Evolutionary conservation across 352 stramenopile genomes (phyloP), one percentile per base, ranked within the genome.

Genomic region (Pythium monospermum): DNA sequence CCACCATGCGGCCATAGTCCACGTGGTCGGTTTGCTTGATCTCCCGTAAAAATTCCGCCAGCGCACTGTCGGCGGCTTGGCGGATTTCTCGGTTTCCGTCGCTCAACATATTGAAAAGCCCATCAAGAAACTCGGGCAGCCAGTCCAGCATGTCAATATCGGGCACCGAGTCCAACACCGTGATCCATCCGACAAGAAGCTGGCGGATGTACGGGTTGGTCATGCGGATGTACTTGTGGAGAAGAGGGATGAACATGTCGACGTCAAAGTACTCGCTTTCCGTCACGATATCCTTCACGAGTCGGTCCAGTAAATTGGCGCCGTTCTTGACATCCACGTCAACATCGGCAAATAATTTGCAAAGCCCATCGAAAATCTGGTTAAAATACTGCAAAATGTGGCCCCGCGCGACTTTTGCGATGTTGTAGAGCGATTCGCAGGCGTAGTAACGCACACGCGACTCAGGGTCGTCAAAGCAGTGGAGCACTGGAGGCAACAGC

Each of bases 101-200:
- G 57, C 93, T 98, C 1, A 99, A 72, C 97, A 99, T 99, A 66
- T 99, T 98, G 57, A 99, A 99, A 18, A 99, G 71, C 0, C 97
- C 97, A 59, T 99, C 97, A 11, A 99, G 66, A 71, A 99, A 99
- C 49, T 99, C 96, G 2, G 83, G 83, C 36, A 95, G 64, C 76
- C 96, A 98, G 69, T 99, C 96, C 47, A 99, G 82, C 96, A 99
- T 99, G 63, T 98, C 95, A 53, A 99, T 99, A 57, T 99, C 96
- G 1, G 97, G 97, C 16, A 99, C 96, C 5, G 85, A 97, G 74
- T 99, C 96, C 39, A 99, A 79, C 7, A 99, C 87, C 0, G 95
- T 99, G 60, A 99, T 99, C 97, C 97, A 99, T 6, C 96, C 90
- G 1, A 97, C 70, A 32, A 99, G 75, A 11, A 99, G 79, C 60